Evolutionary conservation across 306 rosid genomes (phyloP), one percentile per base, ranked within the genome.

Genomic region (Pterocarpus macrocarpus): DNA sequence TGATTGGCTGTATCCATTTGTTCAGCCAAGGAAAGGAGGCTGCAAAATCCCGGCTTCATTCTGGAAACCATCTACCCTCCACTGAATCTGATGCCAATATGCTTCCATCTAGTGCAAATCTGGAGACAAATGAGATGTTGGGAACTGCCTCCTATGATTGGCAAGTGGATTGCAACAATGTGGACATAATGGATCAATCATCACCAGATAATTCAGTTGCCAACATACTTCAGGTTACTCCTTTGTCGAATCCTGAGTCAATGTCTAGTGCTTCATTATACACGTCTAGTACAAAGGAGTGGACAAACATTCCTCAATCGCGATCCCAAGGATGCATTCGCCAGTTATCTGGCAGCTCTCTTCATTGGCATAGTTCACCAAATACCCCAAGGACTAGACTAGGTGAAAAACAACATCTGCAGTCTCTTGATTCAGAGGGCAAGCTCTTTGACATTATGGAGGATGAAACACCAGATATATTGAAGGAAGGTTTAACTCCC

Each of bases 401-500:
- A 65, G 83, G 82, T 53, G 86, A 74, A 69, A 28, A 75, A 36
- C 80, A 83, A 52, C 53, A 64, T 43, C 44, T 71, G 30, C 85
- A 65, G 32, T 55, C 58, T 45, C 32, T 33, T 13, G 87, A 77
- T 71, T 75, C 87, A 33, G 83, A 81, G 14, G 8, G 75, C 63
- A 82, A 7, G 64, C 82, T 77, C 85, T 47, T 34, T 75, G 87
- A 85, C 79, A 69, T 85, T 35, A 57, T 82, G 79, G 93, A 90
- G 79, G 87, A 86, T 74, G 92, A 91, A 44, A 89, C 91, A 15
- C 92, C 92, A 63, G 83, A 86, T 69, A 63, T 87, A 80, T 71
- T 90, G 80, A 90, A 79, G 73, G 91, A 87, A 67, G 45, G 68
- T 71, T 84, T 88, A 61, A 75, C 82, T 34, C 87, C 90, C 15